Conservation (phyloP, 805 yeast species). For the Candida nitratophila region DNA sequence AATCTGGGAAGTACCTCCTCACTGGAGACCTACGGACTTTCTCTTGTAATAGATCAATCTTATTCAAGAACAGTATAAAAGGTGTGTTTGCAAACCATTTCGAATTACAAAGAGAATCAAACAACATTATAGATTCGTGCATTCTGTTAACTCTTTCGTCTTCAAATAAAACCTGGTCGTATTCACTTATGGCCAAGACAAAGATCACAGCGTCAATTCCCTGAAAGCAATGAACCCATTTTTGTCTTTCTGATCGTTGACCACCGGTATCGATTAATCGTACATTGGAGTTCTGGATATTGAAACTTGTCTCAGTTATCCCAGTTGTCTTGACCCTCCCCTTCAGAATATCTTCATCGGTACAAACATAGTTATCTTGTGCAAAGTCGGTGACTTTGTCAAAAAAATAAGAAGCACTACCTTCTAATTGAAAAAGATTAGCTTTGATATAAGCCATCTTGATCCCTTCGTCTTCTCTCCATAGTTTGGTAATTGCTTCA, state of each 20-base stretch:
- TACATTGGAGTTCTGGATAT: constrained; percentile 55
- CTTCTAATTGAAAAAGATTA: constrained; percentile 79
- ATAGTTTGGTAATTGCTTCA: constrained; percentile 56
- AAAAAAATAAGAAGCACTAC: constrained; percentile 76
- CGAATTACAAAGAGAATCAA: constrained; percentile 78
- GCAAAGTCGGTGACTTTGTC: constrained; percentile 63
- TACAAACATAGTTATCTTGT: constrained; percentile 56
- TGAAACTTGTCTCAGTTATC: constrained; percentile 78
- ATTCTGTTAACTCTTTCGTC: constrained; percentile 85
- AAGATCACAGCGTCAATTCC: constrained; percentile 82
- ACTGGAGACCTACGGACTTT: constrained; percentile 66
- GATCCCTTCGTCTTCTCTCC: constrained; percentile 69
- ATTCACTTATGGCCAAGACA: constrained; percentile 86
- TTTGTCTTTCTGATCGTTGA: constrained; percentile 82
- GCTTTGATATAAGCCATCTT: constrained; percentile 48
- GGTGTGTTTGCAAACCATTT: constrained; percentile 83
- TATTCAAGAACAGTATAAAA: constrained; percentile 82
- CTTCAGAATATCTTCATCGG: constrained; percentile 76
- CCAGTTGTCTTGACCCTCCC: constrained; percentile 97
- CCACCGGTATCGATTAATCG: constrained; percentile 95
- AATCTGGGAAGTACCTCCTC: constrained; percentile 70
- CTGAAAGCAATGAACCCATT: constrained; percentile 94
- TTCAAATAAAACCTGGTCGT: constrained; percentile 86
- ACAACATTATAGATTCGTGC: constrained; percentile 81
- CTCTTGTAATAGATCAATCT: constrained; percentile 71